A percentile compares a stretch with the other conserved stretches of the same genome.
These are phyloP conservation scores for Neurospora sp. DNA, from an alignment of 495 filamentous ascomycete genomes.

Conservation along the genomic window DNA sequence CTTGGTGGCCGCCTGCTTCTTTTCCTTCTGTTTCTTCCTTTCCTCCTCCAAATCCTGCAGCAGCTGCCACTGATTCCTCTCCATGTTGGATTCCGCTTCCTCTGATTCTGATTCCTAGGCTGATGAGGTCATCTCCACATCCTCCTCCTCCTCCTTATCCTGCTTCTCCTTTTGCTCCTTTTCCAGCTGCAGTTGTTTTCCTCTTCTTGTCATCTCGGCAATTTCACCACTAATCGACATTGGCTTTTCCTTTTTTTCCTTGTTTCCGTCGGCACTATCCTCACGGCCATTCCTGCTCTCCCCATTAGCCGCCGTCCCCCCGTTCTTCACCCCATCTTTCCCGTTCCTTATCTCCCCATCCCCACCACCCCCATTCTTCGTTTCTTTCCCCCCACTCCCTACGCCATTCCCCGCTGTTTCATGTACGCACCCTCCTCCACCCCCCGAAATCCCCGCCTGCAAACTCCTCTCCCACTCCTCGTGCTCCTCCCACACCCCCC, in stretches of 20 bases:
- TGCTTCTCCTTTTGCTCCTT: not conserved
- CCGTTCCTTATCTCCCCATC: too few species aligned
- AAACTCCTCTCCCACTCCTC: constrained; percentile 36
- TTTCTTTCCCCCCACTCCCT: not conserved
- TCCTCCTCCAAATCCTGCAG: not conserved
- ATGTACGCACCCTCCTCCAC: constrained; percentile 1
- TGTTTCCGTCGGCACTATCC: not conserved
- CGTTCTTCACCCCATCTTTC: not conserved
- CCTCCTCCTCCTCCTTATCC: not conserved
- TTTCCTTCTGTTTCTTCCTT: not conserved
- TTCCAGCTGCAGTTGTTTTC: not conserved
- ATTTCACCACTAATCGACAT: not conserved
- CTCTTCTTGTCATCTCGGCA: not conserved
- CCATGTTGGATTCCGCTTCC: not conserved
- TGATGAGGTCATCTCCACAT: not conserved
- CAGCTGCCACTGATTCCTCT: not conserved
- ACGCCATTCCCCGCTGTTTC: not conserved
- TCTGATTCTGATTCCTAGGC: not conserved
- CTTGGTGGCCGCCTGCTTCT: not conserved
- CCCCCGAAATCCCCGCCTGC: constrained; percentile 1
- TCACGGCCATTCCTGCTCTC: not conserved
- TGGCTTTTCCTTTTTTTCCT: not conserved
- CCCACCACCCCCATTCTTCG: not conserved
- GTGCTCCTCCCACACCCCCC: constrained; percentile 61
- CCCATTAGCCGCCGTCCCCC: not conserved